Base-by-base conservation (phyloP, 495 filamentous ascomycete genomes). In the Friedmanniomyces simplex region DNA sequence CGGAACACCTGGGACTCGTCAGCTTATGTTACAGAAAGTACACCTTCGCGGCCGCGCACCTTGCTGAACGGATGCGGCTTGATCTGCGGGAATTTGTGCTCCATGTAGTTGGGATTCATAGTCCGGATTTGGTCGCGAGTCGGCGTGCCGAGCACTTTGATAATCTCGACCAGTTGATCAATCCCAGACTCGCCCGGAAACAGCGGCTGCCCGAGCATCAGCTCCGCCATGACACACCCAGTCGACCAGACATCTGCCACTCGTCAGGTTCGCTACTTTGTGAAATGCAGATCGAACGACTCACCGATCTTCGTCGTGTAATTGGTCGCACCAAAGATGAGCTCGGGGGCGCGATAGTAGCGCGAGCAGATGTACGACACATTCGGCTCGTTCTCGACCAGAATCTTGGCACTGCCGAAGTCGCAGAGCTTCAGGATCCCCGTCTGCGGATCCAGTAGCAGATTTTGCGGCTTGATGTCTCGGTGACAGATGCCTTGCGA, bases 51-150 rank as follows among this genome's bases (percentile, higher is more conserved):
- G 2, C 16, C 21, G 69, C 62, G 55, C 72, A 87, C 85, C 80
- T 97, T 98, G 69, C 87, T 91, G 78, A 98, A 98, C 12, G 93
- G 93, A 67, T 98, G 93, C 39, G 93, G 93, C 76, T 99, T 99
- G 78, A 99, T 99, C 69, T 99, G 93, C 42, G 93, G 94, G 69
- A 99, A 99, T 74, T 97, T 97, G 74, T 99, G 93, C 73, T 97
- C 93, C 93, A 99, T 99, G 72, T 99, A 97, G 72, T 99, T 99
- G 52, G 93, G 94, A 69, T 99, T 99, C 94, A 99, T 99, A 48
- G 93, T 99, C 54, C 93, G 88, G 67, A 99, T 99, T 66, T 99
- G 93, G 65, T 99, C 93, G 21, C 93, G 79, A n/a, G 93, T 96
- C 14, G 94, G 93, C 16, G 93, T 99, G 22, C 93, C 93, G 55